Conservation (phyloP, 208 protist genomes). For the Leishmania turanica region DNA sequence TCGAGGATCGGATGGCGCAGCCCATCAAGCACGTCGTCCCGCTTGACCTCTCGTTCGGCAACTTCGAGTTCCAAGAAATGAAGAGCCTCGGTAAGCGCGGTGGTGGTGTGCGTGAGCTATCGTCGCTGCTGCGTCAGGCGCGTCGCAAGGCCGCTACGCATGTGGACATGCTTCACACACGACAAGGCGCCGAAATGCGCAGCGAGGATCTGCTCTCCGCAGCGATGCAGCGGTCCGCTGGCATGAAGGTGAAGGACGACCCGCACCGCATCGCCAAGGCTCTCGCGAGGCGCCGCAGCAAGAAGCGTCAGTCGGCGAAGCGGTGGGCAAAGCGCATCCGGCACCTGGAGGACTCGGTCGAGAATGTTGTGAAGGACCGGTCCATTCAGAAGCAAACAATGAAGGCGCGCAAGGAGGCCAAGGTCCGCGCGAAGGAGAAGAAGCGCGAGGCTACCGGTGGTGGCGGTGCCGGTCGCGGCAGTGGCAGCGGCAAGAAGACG, state of each 20-base stretch:
- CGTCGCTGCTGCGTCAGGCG: slow-evolving; percentile 56
- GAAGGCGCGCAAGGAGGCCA: slow-evolving; percentile 35
- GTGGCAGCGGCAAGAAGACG: slow-evolving; percentile 14
- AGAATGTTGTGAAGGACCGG: slow-evolving; percentile 74
- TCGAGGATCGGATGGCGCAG: slow-evolving; percentile 21
- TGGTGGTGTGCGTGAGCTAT: slow-evolving; percentile 77
- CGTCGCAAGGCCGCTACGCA: slow-evolving; percentile 41
- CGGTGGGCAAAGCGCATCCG: slow-evolving; percentile 72
- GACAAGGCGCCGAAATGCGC: slow-evolving; percentile 46
- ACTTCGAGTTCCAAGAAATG: slow-evolving; percentile 84
- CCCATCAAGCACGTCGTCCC: slow-evolving; percentile 45
- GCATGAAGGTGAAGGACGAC: slow-evolving; percentile 79
- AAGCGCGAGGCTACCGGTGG: slow-evolving; percentile 18
- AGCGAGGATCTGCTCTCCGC: slow-evolving; percentile 58
- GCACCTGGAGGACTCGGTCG: slow-evolving; percentile 61
- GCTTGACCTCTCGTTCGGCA: slow-evolving; percentile 74
- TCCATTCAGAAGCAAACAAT: slow-evolving; percentile 40
- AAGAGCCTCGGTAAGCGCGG: slow-evolving; percentile 65
- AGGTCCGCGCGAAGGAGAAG: slow-evolving; percentile 28
- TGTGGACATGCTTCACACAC: slow-evolving; percentile 38
- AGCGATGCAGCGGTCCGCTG: slow-evolving; percentile 61
- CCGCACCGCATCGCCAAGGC: slow-evolving; percentile 61
- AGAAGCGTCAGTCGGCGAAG: slow-evolving; percentile 83
- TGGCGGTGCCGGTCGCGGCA: background rate
- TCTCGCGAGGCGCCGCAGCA: slow-evolving; percentile 71